These are phyloP conservation scores for Populus deltoides DNA, from an alignment of 345 rosid genomes.

Conservation along the genomic window DNA sequence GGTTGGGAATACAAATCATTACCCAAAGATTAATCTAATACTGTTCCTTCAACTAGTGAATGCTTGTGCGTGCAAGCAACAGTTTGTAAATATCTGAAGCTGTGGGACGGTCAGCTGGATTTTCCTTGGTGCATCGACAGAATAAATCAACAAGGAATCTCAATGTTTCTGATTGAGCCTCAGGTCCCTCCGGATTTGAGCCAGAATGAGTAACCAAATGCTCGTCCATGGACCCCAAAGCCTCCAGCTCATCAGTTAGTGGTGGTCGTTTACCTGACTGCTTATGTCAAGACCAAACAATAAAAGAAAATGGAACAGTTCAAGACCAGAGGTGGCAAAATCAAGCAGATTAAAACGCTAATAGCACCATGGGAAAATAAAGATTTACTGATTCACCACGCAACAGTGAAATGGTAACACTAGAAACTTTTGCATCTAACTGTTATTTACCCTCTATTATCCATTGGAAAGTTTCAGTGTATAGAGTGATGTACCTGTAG, in stretches of 20 bases:
- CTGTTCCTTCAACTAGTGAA: constrained; percentile 14
- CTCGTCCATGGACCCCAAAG: constrained; percentile 34
- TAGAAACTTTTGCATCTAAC: not conserved
- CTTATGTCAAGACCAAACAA: not conserved
- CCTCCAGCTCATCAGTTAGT: constrained; percentile 58
- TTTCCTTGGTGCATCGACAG: constrained; percentile 59
- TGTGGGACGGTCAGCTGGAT: constrained; percentile 64
- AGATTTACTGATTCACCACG: not conserved
- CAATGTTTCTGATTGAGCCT: constrained; percentile 45
- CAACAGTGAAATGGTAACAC: not conserved
- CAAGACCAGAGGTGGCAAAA: constrained; percentile 6
- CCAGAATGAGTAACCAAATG: constrained; percentile 25
- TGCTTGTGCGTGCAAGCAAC: constrained; percentile 33
- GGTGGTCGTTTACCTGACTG: constrained; percentile 78
- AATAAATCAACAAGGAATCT: constrained; percentile 69
- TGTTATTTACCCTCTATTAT: not conserved
- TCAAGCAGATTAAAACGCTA: not conserved
- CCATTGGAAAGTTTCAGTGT: not conserved
- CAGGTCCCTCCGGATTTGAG: constrained; percentile 34
- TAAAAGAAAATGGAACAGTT: not conserved
- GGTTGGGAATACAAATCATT: not conserved
- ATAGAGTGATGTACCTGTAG: constrained; percentile 51
- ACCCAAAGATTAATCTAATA: constrained; percentile 14
- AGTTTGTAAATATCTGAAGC: constrained; percentile 55
- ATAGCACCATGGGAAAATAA: not conserved